Evolutionary conservation across 2,329 filamentous ascomycete species (phyloP), one percentile per base, ranked within the genome.

Genomic region (Dendrostoma leiphaemia): DNA sequence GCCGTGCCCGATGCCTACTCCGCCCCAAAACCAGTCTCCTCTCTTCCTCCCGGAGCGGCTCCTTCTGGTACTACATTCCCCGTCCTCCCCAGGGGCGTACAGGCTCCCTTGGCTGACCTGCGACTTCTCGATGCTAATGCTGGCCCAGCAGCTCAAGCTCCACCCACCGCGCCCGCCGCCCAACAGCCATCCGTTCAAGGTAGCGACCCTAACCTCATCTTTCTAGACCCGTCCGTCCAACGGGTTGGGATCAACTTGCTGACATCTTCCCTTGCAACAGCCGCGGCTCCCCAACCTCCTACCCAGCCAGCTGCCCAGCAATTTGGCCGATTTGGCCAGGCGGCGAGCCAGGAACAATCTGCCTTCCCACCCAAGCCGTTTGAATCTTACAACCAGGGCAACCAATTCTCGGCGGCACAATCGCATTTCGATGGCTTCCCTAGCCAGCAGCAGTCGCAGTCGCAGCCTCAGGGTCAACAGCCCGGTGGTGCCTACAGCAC

Each of bases 361-460:
- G 76, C 82, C 19, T 77, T 82, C 52, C 74, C 79, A 4, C 88
- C 91, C 71, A 97, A 97, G 76, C 84, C 88, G 2, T 92, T 91
- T 71, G 93, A 97, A 67, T 83, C 90, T 0, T 97, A 91, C 67
- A 80, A 83, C 59, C 79, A 75, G 50, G 74, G 79, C 21, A 66
- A 65, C 24, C 70, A 74, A 15, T 70, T 75, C 7, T 65, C 71
- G 23, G 67, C 74, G 40, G 61, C 67, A 12, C 75, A 78, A 59
- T 73, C 67, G 56, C 86, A 87, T 56, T 85, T 82, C 64, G 88
- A 90, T 69, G 71, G 74, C 70, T 81, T 82, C 70, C 73, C 78
- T 48, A 71, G 74, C 32, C 83, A 85, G 65, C 81, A 83, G 61
- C 76, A 84, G 6, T 81, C 84, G 64, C 76, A 84, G 7, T 81